These are phyloP conservation scores for Phialocephala subalpina DNA, from an alignment of 2,329 filamentous ascomycete genomes.

Conservation along the genomic window DNA sequence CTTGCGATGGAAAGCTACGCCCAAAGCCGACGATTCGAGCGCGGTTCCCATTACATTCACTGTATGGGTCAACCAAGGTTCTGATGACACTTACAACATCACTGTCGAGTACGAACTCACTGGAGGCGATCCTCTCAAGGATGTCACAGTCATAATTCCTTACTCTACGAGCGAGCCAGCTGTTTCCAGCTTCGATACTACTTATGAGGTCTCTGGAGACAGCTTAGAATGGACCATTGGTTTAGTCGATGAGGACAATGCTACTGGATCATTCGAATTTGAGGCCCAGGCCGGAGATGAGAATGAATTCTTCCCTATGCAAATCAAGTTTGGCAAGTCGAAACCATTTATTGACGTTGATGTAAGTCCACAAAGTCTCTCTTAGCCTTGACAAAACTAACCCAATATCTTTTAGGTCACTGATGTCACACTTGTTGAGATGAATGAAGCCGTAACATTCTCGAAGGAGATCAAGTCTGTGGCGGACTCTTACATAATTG, in stretches of 20 bases:
- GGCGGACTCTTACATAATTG: conserved; percentile 79
- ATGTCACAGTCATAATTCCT: conserved; percentile 88
- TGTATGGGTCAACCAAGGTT: conserved; percentile 94
- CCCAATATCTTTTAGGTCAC: conserved; percentile 60
- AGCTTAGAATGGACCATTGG: conserved; percentile 95
- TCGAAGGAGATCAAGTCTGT: conserved; percentile 82
- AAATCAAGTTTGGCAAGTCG: conserved; percentile 85
- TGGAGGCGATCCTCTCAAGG: conserved; percentile 77
- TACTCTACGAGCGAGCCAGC: conserved; percentile 85
- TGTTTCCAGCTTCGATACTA: conserved; percentile 91
- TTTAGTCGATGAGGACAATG: conserved; percentile 81
- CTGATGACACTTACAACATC: conserved; percentile 82
- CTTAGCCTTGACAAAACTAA: conserved; percentile 7
- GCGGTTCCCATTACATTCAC: conserved; percentile 94
- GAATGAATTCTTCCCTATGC: conserved; percentile 98
- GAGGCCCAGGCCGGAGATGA: conserved; percentile 89
- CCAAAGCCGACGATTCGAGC: conserved; percentile 80
- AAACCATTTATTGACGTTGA: conserved; percentile 91
- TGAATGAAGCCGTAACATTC: conserved; percentile 82
- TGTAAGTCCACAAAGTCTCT: conserved; percentile 66
- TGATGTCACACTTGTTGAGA: conserved; percentile 74
- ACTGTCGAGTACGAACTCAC: conserved; percentile 97
- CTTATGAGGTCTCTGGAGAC: conserved; percentile 93
- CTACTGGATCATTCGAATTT: conserved; percentile 91
- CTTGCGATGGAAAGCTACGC: conserved; percentile 88